Evolutionary conservation across 768 basidiomycete species (phyloP).

Genomic region (Hygrocybe coccinea): DNA sequence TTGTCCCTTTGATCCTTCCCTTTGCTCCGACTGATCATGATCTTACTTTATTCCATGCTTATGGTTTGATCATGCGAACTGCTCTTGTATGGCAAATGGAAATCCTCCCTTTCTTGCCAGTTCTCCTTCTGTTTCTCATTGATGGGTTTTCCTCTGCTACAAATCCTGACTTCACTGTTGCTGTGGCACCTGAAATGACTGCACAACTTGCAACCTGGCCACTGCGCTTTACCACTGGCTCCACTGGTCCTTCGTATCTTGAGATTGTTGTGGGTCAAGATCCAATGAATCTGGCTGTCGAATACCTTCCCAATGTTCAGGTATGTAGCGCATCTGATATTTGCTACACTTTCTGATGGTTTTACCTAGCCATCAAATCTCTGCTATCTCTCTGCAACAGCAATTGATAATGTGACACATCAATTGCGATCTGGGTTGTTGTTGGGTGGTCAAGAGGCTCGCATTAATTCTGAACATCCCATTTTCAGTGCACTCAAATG

Average conservation of each 20-base stretch:
- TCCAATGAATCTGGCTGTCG: neutral
- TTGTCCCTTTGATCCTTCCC: neutral
- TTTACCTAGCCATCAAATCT: neutral
- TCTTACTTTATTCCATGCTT: neutral
- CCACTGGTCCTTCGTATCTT: neutral
- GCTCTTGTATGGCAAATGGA: neutral
- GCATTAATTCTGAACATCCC: neutral
- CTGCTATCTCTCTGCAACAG: neutral
- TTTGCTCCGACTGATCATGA: neutral
- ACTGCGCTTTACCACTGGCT: neutral
- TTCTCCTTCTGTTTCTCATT: conserved; percentile 4
- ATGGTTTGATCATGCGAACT: conserved; percentile 4
- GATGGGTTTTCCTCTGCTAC: neutral
- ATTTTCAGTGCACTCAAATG: neutral
- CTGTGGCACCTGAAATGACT: conserved; percentile 1
- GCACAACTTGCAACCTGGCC: conserved; percentile 3
- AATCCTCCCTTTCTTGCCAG: conserved; percentile 6
- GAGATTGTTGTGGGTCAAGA: neutral
- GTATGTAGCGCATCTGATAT: neutral
- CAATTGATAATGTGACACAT: neutral
- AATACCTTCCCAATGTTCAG: neutral
- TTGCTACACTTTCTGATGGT: neutral
- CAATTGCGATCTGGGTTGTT: neutral
- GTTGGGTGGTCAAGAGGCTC: neutral
- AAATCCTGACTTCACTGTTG: neutral